These are phyloP conservation scores for Lentinula lateritia DNA, from an alignment of 768 basidiomycete species.

Conservation along the genomic window DNA sequence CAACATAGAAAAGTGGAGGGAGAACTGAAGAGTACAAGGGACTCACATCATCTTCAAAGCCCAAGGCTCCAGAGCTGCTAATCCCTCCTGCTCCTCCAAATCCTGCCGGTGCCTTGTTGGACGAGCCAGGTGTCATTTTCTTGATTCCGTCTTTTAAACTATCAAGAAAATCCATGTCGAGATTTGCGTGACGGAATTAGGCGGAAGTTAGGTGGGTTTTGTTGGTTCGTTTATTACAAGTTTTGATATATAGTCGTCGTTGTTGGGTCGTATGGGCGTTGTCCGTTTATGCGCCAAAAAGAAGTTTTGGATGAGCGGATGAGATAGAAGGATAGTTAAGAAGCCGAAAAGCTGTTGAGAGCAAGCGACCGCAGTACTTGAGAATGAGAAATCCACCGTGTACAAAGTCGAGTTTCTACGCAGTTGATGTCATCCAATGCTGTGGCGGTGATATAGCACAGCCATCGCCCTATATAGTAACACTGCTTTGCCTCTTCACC, in stretches of 20 bases:
- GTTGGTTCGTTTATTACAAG: background rate
- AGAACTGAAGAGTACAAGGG: background rate
- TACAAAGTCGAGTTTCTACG: background rate
- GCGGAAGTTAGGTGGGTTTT: background rate
- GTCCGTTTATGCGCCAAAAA: background rate
- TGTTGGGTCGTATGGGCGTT: background rate
- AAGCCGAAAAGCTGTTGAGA: background rate
- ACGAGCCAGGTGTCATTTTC: conserved; percentile 41
- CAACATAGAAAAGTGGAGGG: background rate
- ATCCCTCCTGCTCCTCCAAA: conserved; percentile 43
- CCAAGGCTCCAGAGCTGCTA: conserved; percentile 45
- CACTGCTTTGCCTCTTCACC: background rate
- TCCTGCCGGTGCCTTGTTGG: conserved; percentile 27
- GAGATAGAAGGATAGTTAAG: background rate
- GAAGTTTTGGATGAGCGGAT: background rate
- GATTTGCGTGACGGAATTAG: background rate
- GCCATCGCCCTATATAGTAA: background rate
- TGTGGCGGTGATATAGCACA: background rate
- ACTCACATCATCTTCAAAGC: conserved; percentile 73
- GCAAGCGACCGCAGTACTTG: background rate
- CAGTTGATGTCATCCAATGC: background rate
- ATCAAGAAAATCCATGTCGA: conserved; percentile 53
- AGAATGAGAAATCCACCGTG: background rate
- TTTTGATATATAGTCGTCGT: background rate
- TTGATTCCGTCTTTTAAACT: conserved; percentile 45